Base-by-base conservation (phyloP, 2,329 filamentous ascomycete species). In the Diaporthe velutina region DNA sequence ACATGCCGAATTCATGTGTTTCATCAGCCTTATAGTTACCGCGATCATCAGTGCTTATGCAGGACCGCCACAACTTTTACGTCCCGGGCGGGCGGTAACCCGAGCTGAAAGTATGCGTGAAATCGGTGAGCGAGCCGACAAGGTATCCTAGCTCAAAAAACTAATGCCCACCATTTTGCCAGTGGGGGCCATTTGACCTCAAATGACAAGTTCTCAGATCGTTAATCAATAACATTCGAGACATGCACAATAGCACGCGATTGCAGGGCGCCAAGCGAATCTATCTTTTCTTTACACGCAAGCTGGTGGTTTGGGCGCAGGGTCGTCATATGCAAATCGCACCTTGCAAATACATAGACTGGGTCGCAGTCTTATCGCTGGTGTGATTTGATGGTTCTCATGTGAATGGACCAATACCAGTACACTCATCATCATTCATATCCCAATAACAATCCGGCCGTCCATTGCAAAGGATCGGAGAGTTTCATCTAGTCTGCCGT, bases 11-110 rank as follows among this genome's bases (percentile, higher is more conserved):
- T 50, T 25, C 30, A 52, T 19, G 17, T 52, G 45, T 38, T 52
- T 9, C 45, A 52, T 52, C 45, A 35, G 64, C 30, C 64, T 38
- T 38, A 38, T 28, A 17, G 22, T 22, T 33, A 50, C 30, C 30
- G 19, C 45, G 22, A 52, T 66, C 28, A 35, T 50, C 42, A 35
- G 28, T 50, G 30, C 42, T 35, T 35, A 35, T 52, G 64, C 45
- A 38, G 45, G 64, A 22, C 45, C 19, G 30, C 13, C 45, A 50
- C 30, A 4, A 50, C 9, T 7, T 35, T 17, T 6, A n/a, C 13
- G 64, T 67, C 13, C 64, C 30, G 22, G 61, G 45, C 22, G 42
- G 61, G 10, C 13, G 45, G 64, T 67, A 67, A 17, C 30, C 45
- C n/a, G 30, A 38, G 30, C 45, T 67, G 45, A 67, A 40, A 64